phyloP scores from a whole-genome alignment of 176 grass and related monocot species.

The Lolium perenne region DNA sequence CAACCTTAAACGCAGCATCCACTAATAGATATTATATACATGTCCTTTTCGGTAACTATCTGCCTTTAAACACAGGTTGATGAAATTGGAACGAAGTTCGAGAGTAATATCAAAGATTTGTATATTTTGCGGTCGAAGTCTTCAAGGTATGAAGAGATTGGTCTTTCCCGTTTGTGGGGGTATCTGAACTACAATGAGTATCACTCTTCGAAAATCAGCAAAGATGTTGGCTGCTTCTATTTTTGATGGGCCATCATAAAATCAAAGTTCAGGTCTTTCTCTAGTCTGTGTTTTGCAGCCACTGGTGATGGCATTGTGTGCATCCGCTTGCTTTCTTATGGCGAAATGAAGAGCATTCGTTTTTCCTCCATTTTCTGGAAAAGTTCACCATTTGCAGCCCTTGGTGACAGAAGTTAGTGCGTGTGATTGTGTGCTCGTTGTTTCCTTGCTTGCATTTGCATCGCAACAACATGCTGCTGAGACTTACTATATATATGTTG shows the following conservation, averaged over 20 bases:
- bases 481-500: background rate
- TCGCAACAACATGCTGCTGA: background rate
- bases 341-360: conserved; percentile 15
- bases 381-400: conserved; percentile 17
- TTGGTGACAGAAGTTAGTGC: background rate
- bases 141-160: conserved; percentile 74
- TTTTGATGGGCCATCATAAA: conserved; percentile 35
- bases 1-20: conserved; percentile 12
- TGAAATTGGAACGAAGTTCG: conserved; percentile 62
- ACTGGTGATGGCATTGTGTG: background rate
- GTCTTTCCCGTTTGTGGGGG: conserved; percentile 81
- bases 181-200: conserved; percentile 94
- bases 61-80: conserved; percentile 59
- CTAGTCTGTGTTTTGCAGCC: background rate
- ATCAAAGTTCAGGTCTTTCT: background rate
- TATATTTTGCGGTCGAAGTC: conserved; percentile 72
- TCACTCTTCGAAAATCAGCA: conserved; percentile 52
- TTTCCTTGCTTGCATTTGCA: conserved; percentile 1
- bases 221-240: conserved; percentile 49
- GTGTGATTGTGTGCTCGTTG: conserved; percentile 19
- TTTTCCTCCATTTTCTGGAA: conserved; percentile 30
- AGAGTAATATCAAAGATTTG: conserved; percentile 71
- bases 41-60: conserved; percentile 9
- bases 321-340: conserved; percentile 6
- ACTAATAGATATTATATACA: conserved; percentile 16